Percentiles rank a stretch among this genome's conserved stretches.
These are phyloP conservation scores for Discostella pseudostelligera DNA, from an alignment of 108 stramenopile genomes.

Conservation along the genomic window DNA sequence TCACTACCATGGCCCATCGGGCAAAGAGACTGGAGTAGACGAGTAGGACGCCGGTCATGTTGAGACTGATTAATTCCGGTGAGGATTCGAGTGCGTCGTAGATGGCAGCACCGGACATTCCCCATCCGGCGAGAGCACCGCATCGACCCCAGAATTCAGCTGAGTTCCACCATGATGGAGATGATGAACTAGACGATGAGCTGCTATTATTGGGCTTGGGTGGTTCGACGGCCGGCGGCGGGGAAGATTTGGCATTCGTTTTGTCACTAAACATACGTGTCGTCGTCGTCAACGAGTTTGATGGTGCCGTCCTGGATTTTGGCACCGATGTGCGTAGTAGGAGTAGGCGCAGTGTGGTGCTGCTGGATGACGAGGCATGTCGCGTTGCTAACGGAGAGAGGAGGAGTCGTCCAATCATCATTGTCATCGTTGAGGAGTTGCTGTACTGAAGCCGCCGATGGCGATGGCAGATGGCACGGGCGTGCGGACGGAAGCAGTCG, in stretches of 20 bases:
- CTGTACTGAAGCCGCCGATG: no score
- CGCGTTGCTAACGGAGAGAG: constrained; percentile 13
- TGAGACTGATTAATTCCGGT: constrained; percentile 80
- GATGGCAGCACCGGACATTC: constrained; percentile 85
- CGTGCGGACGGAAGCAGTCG: no score
- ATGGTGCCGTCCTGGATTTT: neutral
- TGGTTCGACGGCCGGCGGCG: neutral
- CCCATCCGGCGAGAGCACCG: constrained; percentile 88
- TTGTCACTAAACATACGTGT: no score
- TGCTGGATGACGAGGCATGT: constrained; percentile 1
- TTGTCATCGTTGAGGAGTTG: neutral
- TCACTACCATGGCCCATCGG: constrained; percentile 79
- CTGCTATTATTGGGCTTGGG: no score
- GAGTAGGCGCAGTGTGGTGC: neutral
- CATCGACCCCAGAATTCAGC: constrained; percentile 77
- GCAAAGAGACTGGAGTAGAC: constrained; percentile 82
- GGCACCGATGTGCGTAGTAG: neutral
- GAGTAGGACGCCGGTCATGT: constrained; percentile 88
- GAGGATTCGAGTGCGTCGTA: constrained; percentile 77
- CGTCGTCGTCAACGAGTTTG: neutral
- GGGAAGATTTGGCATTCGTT: no score
- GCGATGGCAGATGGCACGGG: no score
- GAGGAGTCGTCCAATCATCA: constrained; percentile 16
- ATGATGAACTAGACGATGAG: constrained; percentile 2
- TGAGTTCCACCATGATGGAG: constrained; percentile 56